Base-by-base conservation (phyloP, 176 grass and related monocot species). In the Dactylis glomerata region DNA sequence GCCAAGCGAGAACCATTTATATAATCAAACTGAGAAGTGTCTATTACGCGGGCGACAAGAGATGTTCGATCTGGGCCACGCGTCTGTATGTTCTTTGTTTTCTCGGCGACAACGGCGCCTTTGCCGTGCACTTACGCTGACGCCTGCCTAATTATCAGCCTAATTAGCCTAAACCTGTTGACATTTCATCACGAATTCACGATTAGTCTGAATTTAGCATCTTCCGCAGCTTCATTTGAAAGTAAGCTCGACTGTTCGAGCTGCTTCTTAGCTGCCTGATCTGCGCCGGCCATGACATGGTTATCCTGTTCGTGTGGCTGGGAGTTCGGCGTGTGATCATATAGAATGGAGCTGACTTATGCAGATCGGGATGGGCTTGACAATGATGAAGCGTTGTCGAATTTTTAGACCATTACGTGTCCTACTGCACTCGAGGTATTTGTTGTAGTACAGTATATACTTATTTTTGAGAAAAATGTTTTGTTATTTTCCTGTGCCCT, bases 1-100 rank as follows among this genome's bases (percentile, higher is more conserved):
- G 76, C 67, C 82, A 75, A 80, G 42, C 37, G 2, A 75, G 34
- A 64, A 27, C 75, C 15, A 9, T n/a, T 40, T 50, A 88, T 51
- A 51, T 81, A 49, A 41, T 67, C 47, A 8, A 16, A 77, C 11
- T 50, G 6, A 37, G 26, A 17, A 50, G 47, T 50, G 47, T 50
- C 47, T 4, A 17, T 50, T 50, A 50, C 47, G 47, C 47, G 47
- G 47, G 47, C 47, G 50, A 47, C 40, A 1, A 0, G 68, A 16
- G 70, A 11, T 45, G 69, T 19, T 72, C 68, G 5, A 42, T 56
- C 32, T 8, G 10, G 78, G 78, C 47, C 59, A 82, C 61, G 73
- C 57, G n/a, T 3, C 3, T 10, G 83, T 46, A 37, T 24, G 46
- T 30, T 5, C 11, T 61, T 8, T 15, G 22, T 14, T 61, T 27